These are phyloP conservation scores for Solanum paucissectum DNA, from an alignment of 257 asterid genomes.

Conservation along the genomic window DNA sequence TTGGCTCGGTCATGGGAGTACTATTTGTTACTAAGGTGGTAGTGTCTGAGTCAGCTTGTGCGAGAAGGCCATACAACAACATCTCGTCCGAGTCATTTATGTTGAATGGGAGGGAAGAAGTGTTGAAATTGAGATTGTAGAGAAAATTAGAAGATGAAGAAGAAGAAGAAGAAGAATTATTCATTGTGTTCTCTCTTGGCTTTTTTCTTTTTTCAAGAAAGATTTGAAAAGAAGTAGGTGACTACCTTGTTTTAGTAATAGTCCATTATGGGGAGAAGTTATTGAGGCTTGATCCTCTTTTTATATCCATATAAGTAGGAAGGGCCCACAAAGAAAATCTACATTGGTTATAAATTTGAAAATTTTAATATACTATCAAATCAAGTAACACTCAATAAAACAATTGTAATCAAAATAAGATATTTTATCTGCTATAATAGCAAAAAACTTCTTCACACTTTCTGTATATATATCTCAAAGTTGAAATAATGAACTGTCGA, in stretches of 20 bases:
- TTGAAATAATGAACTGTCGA: too few species aligned
- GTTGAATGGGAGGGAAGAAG: slow-evolving; percentile 27
- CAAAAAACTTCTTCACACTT: not conserved
- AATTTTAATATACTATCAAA: not conserved
- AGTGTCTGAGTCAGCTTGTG: slow-evolving; percentile 19
- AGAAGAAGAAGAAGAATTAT: not conserved
- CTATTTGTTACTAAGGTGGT: not conserved
- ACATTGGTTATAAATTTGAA: not conserved
- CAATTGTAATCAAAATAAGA: not conserved
- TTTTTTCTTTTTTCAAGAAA: not conserved
- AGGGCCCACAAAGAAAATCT: not conserved
- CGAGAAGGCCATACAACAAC: slow-evolving; percentile 28
- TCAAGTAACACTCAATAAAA: not conserved
- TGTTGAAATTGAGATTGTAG: not conserved
- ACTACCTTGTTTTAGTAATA: not conserved
- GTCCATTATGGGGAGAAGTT: not conserved
- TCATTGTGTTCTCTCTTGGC: not conserved
- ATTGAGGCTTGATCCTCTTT: not conserved
- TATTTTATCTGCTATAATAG: not conserved
- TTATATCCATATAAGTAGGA: slow-evolving; percentile 1
- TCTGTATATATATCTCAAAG: not conserved
- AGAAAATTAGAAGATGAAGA: not conserved
- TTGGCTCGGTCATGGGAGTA: not conserved
- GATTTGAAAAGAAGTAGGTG: not conserved
- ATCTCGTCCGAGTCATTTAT: slow-evolving; percentile 40